A percentile compares a stretch with the other conserved stretches of the same genome.
phyloP scores from a whole-genome alignment of 1,284 basidiomycete species.

The Fistulinella cinereoalba region DNA sequence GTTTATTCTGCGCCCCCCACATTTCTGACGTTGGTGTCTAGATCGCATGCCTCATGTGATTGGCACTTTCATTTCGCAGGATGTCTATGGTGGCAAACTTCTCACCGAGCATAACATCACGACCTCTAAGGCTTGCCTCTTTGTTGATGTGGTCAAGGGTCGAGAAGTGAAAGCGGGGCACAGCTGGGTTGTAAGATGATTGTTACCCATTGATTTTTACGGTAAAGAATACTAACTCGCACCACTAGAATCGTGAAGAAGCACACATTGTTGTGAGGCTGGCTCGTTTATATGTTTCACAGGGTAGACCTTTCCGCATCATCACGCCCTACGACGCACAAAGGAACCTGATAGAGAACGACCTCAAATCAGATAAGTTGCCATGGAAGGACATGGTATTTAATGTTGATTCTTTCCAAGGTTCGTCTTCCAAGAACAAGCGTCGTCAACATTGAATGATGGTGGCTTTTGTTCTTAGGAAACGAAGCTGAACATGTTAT shows the following conservation, averaged over 20 bases:
- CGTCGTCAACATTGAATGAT: constrained; percentile 14
- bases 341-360: constrained; percentile 47
- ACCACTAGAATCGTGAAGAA: constrained; percentile 26
- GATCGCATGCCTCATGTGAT: constrained; percentile 52
- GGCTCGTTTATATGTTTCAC: constrained; percentile 14
- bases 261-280: constrained; percentile 22
- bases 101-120: constrained; percentile 16
- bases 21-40: constrained; percentile 17
- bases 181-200: constrained; percentile 29
- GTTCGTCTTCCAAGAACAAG: constrained; percentile 33
- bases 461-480: constrained; percentile 21
- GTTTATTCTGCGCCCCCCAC: no score
- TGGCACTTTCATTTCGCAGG: constrained; percentile 46
- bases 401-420: constrained; percentile 66
- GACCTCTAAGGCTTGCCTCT: constrained; percentile 18
- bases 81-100: constrained; percentile 39
- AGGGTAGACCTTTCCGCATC: constrained; percentile 17
- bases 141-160: constrained; percentile 31
- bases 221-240: constrained; percentile 3
- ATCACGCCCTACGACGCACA: constrained; percentile 60
- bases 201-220: background rate
- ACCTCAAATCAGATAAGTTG: constrained; percentile 42
- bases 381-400: constrained; percentile 57
- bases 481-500: constrained; percentile 53
- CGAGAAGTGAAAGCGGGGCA: constrained; percentile 19